Evolutionary conservation across 2,329 filamentous ascomycete genomes (phyloP).

Genomic region (Ceratocystis lukuohia): DNA sequence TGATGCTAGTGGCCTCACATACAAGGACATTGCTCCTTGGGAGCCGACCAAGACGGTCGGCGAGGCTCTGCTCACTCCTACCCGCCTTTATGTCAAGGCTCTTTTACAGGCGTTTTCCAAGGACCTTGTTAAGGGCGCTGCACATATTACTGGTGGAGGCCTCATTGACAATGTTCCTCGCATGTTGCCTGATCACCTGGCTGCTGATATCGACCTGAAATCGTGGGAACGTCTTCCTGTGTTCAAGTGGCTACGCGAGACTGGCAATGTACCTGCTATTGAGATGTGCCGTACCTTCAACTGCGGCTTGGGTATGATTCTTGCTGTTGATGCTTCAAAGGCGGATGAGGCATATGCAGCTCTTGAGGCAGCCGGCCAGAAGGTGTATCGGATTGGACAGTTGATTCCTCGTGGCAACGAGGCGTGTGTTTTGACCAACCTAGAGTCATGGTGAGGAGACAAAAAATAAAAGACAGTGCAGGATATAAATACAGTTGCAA

Average conservation of each 20-base stretch:
- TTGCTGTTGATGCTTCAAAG: slow-evolving; percentile 57
- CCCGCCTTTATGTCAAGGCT: slow-evolving; percentile 81
- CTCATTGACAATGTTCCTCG: slow-evolving; percentile 87
- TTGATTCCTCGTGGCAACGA: slow-evolving; percentile 44
- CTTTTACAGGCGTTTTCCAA: slow-evolving; percentile 53
- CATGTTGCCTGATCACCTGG: slow-evolving; percentile 68
- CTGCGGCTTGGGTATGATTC: slow-evolving; percentile 85
- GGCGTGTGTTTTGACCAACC: slow-evolving; percentile 18
- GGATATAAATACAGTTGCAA: too few species aligned
- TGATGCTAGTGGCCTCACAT: slow-evolving; percentile 55
- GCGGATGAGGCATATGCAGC: slow-evolving; percentile 46
- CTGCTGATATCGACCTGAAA: slow-evolving; percentile 66
- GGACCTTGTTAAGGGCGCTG: slow-evolving; percentile 71
- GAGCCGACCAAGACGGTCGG: slow-evolving; percentile 50
- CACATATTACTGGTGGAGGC: slow-evolving; percentile 93
- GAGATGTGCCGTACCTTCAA: slow-evolving; percentile 96
- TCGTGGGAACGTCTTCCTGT: slow-evolving; percentile 65
- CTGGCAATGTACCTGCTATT: slow-evolving; percentile 53
- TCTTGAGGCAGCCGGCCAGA: slow-evolving; percentile 58
- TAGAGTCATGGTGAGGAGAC: slow-evolving; percentile 18
- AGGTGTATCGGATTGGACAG: slow-evolving; percentile 60
- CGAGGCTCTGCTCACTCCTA: slow-evolving; percentile 70
- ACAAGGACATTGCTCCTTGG: slow-evolving; percentile 68
- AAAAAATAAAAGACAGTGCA: background rate
- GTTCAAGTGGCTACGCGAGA: slow-evolving; percentile 72